Evolutionary conservation across 108 stramenopile species (phyloP).

Genomic region (Aureococcus anophagefferens): DNA sequence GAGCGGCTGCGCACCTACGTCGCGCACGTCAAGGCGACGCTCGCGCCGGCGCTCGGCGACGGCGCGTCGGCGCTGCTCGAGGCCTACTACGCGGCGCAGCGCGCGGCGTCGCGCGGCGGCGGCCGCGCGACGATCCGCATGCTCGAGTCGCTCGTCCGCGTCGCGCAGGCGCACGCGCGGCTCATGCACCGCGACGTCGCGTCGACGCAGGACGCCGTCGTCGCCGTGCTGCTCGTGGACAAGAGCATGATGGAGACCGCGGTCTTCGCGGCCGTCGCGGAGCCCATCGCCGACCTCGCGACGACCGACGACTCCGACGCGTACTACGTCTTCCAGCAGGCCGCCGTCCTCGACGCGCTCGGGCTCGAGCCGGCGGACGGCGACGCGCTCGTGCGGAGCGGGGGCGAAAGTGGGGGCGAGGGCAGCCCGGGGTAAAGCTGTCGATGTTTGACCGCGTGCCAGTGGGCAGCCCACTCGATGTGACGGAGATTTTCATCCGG

Average conservation of each 20-base stretch:
- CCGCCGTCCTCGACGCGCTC: neutral
- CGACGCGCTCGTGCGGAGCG: too few relatives aligned
- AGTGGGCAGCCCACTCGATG: too few relatives aligned
- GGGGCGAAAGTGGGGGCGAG: too few relatives aligned
- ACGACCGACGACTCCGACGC: neutral
- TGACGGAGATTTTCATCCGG: too few relatives aligned
- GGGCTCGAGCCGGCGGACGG: too few relatives aligned
- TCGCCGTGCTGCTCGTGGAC: neutral
- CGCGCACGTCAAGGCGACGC: slow-evolving; percentile 61
- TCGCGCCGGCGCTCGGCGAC: slow-evolving; percentile 59
- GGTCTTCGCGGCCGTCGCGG: neutral
- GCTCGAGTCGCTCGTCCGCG: slow-evolving; percentile 80
- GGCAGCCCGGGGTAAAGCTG: too few relatives aligned
- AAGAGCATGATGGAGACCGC: neutral
- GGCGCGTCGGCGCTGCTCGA: slow-evolving; percentile 63
- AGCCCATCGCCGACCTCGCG: too few relatives aligned
- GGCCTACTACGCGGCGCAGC: slow-evolving; percentile 56
- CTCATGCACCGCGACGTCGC: slow-evolving; percentile 69
- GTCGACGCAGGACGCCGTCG: slow-evolving; percentile 7
- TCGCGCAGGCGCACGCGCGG: slow-evolving; percentile 88
- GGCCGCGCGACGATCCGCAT: slow-evolving; percentile 64
- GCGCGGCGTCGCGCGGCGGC: neutral
- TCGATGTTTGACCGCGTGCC: too few relatives aligned
- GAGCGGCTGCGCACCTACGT: slow-evolving; percentile 82
- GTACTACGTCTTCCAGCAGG: neutral